Base-by-base conservation (phyloP, 805 yeast species). In the Ogataea corticis region DNA sequence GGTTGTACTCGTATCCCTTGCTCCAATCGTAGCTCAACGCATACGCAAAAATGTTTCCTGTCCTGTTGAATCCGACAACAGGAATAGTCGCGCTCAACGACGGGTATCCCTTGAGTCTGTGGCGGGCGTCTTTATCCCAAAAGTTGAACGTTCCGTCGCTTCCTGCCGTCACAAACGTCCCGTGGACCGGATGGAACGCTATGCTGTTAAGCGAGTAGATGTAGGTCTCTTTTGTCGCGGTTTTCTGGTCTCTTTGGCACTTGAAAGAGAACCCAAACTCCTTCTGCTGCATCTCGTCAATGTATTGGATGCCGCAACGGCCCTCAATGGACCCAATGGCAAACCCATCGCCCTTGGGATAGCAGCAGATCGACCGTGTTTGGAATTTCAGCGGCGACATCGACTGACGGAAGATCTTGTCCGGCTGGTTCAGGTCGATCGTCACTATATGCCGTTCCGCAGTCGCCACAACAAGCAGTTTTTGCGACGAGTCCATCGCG, bases 21-120 rank as follows among this genome's bases (percentile, higher is more conserved):
- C 89, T 79, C 99, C 99, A 94, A 64, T 94, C 99, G 68, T 94
- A 92, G 51, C 96, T 82, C 49, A 88, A 63, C 2, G 97, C 96
- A 61, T 94, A 89, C 3, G 97, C 98, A 65, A 87, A 83, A 10
- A 94, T 80, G 27, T 81, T 66, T 42, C 99, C 99, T 39, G 74
- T 82, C 52, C 87, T 75, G 69, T 89, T 94, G 72, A 92, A 94
- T 4, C 82, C 82, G 1, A 90, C 77, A 31, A 85, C 82, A 0
- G 96, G 76, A 43, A 94, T 83, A 0, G 96, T 74, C 30, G 80
- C 77, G 41, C 76, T 77, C 13, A 84, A 72, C 9, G 79, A 68
- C 4, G 96, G 89, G 71, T 80, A 86, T 28, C 85, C 87, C 67
- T 85, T 87, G 54, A 94, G 77, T 57, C 98, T 77, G 62, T 87